Base-by-base conservation (phyloP, 441 rosid species). In the California macrophylla region DNA sequence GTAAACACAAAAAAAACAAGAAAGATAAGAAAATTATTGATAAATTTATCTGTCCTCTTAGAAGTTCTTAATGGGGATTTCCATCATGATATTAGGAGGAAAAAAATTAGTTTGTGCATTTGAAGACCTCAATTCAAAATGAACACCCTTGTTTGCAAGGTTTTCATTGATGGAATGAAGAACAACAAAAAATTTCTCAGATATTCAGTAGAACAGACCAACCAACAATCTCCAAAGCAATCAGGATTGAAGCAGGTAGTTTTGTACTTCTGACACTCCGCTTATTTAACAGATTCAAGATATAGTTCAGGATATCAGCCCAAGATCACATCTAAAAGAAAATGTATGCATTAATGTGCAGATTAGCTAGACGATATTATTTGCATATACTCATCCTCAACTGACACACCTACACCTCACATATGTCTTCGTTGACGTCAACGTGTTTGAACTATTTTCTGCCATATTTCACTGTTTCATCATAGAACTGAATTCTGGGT, bases 1-100 rank as follows among this genome's bases (percentile, higher is more conserved):
- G 47, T 10, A 16, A 6, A 74, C 70, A 68, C 75, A 58, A 12
- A 13, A 12, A 13, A 45, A 45, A 15, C 78, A 67, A 72, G 0
- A 64, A 56, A 26, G 24, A 60, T 13, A 26, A 10, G 47, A 40
- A 40, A 40, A 34, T 34, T 34, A 34, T 34, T 34, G 38, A 34
- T 34, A 34, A 34, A 7, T 34, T 2, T 34, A 34, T 34, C 9
- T 34, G 38, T 34, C 47, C 47, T 40, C n/a, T 40, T 40, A 3
- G 47, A 40, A 40, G 47, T 45, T 45, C 52, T 1, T 3, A 45
- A 40, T 40, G 47, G 47, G 47, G 47, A 1, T 10, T 40, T 3
- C 47, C 7, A 36, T 40, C 47, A 13, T 40, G 47, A 40, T 40
- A 40, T 40, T 40, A 8, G 12, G 12, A 40, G 1, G 15, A 40